Conservation (phyloP, 352 stramenopile genomes). For the Pythium myriotylum region DNA sequence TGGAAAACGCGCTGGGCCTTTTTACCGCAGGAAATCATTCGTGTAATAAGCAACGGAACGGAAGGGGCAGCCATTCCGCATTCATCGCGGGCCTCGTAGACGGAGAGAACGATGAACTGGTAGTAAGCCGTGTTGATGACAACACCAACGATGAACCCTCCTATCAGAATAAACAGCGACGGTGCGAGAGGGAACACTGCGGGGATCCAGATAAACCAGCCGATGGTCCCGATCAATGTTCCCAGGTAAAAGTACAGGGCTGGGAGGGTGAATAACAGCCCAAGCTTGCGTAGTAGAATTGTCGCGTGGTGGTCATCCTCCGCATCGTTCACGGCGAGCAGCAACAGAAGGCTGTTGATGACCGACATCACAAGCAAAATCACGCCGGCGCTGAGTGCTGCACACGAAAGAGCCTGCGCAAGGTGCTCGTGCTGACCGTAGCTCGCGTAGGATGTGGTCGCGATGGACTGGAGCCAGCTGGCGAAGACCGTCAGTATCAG, state of each 20-base stretch:
- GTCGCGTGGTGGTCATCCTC: conserved; percentile 31
- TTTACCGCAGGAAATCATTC: neutral
- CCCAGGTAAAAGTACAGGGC: conserved; percentile 37
- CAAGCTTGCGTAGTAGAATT: conserved; percentile 21
- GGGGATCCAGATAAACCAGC: conserved; percentile 36
- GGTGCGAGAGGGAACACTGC: conserved; percentile 30
- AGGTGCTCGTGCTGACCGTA: conserved; percentile 17
- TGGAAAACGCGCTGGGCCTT: too few relatives aligned
- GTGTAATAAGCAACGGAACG: conserved; percentile 17
- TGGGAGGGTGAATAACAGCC: conserved; percentile 30
- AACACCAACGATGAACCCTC: conserved; percentile 25
- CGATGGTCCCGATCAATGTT: conserved; percentile 23
- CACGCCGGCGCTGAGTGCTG: conserved; percentile 23
- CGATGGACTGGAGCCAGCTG: conserved; percentile 27
- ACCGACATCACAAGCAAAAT: conserved; percentile 37
- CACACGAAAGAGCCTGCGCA: conserved; percentile 13
- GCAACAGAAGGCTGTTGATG: conserved; percentile 28
- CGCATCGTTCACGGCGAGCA: conserved; percentile 26
- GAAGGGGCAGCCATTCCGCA: conserved; percentile 22
- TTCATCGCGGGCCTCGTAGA: conserved; percentile 31
- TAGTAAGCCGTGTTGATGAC: conserved; percentile 32
- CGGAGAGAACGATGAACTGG: conserved; percentile 37
- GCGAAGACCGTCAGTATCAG: conserved; percentile 31
- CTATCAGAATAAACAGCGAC: neutral
- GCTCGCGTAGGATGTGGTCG: conserved; percentile 24